phyloP scores from a whole-genome alignment of 1,139 yeast species.

The Diutina siamensis region DNA sequence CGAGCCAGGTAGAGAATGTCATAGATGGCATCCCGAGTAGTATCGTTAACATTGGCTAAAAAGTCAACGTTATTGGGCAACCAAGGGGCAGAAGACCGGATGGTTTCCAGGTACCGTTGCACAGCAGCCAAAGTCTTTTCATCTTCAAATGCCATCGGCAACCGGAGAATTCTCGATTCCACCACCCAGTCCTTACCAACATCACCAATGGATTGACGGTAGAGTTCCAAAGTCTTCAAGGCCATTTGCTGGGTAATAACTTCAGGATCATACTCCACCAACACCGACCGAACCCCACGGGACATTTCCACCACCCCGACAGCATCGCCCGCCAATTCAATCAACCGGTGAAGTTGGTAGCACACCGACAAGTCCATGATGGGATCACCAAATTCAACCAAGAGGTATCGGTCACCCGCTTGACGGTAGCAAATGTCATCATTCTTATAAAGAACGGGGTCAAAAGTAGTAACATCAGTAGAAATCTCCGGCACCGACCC shows the following conservation, averaged over 20 bases:
- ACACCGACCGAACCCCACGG: slow-evolving; percentile 90
- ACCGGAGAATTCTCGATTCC: slow-evolving; percentile 64
- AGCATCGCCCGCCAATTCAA: slow-evolving; percentile 50
- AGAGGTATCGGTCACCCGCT: slow-evolving; percentile 89
- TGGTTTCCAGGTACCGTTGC: slow-evolving; percentile 82
- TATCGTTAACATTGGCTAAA: slow-evolving; percentile 76
- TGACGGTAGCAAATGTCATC: slow-evolving; percentile 83
- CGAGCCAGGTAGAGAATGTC: slow-evolving; percentile 82
- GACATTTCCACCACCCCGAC: slow-evolving; percentile 92
- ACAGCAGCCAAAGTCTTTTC: slow-evolving; percentile 81
- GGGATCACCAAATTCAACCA: slow-evolving; percentile 89
- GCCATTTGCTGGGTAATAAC: slow-evolving; percentile 49
- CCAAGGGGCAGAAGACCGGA: slow-evolving; percentile 93
- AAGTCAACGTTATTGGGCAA: slow-evolving; percentile 95
- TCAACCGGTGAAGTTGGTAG: slow-evolving; percentile 76
- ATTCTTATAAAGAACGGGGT: slow-evolving; percentile 49
- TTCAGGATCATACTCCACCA: slow-evolving; percentile 64
- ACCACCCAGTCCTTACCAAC: slow-evolving; percentile 77
- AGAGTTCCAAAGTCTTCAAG: slow-evolving; percentile 56
- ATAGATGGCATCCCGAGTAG: slow-evolving; percentile 63
- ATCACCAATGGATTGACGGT: slow-evolving; percentile 44
- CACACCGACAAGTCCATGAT: slow-evolving; percentile 73
- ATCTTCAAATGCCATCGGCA: slow-evolving; percentile 97
- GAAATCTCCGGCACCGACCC: slow-evolving; percentile 33
- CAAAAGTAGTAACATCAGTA: slow-evolving; percentile 7